Percentiles rank a stretch among this genome's conserved stretches.
Evolutionary conservation across 306 rosid genomes (phyloP).

Genomic region (Dalbergia oliveri): DNA sequence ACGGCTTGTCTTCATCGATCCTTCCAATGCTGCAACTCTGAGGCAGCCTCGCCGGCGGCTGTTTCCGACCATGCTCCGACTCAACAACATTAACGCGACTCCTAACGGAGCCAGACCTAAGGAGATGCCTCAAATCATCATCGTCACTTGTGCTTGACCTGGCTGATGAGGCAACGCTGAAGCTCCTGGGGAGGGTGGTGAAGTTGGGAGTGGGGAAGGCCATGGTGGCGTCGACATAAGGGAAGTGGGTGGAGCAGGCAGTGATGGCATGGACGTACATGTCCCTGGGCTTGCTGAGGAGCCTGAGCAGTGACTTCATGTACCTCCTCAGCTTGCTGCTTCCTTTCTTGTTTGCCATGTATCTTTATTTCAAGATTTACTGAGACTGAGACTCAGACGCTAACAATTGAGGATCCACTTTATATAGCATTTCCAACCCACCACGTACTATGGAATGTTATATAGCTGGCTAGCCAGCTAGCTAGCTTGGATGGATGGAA

Average conservation of each 20-base stretch:
- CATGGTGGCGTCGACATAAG: conserved; percentile 46
- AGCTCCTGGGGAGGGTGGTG: conserved; percentile 56
- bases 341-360: conserved; percentile 16
- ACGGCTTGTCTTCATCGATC: conserved; percentile 68
- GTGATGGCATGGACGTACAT: conserved; percentile 54
- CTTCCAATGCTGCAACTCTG: conserved; percentile 63
- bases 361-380: too few species aligned
- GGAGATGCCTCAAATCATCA: conserved; percentile 50
- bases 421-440: too few species aligned
- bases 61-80: background rate
- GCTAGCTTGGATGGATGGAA: too few species aligned
- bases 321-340: conserved; percentile 9
- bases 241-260: conserved; percentile 48
- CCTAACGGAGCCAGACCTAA: conserved; percentile 40
- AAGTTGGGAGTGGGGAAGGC: conserved; percentile 49
- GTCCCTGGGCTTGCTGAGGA: conserved; percentile 52
- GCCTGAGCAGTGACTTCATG: conserved; percentile 48
- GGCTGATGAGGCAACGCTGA: conserved; percentile 42
- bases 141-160: background rate
- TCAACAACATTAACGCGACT: conserved; percentile 11
- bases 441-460: too few species aligned
- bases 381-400: too few species aligned
- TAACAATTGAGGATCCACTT: too few species aligned
- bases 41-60: background rate
- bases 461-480: too few species aligned